A percentile compares a stretch with the other conserved stretches of the same genome.
phyloP scores from a whole-genome alignment of 768 basidiomycete genomes.

The Suillus luteus region DNA sequence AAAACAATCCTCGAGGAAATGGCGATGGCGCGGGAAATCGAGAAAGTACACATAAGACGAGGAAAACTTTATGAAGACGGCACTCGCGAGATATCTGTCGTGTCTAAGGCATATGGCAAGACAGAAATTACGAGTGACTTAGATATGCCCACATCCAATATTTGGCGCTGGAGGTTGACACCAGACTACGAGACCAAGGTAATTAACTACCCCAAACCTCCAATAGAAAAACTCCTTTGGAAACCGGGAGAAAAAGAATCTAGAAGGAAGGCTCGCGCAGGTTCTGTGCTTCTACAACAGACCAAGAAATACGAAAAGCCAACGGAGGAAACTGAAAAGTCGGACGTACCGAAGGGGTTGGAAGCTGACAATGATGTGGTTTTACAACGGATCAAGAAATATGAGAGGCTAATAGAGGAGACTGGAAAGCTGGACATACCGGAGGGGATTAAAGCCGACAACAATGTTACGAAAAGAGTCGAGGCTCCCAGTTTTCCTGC shows the following conservation, averaged over 20 bases:
- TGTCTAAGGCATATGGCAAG: constrained; percentile 8
- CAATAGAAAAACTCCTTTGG: constrained; percentile 2
- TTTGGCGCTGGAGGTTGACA: constrained; percentile 15
- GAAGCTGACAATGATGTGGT: not conserved
- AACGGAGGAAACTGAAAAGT: not conserved
- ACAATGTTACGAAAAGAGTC: not conserved
- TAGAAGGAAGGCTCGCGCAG: not conserved
- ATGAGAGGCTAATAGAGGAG: not conserved
- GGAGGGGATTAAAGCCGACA: not conserved
- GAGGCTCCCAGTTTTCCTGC: constrained; percentile 6
- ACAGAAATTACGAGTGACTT: not conserved
- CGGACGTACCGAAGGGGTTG: not conserved
- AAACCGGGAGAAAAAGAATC: constrained; percentile 6
- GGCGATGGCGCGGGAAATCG: constrained; percentile 17
- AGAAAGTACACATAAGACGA: constrained; percentile 21
- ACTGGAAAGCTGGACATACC: not conserved
- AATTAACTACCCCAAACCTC: constrained; percentile 11
- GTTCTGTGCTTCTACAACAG: not conserved
- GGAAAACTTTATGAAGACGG: constrained; percentile 16
- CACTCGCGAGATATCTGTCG: constrained; percentile 1
- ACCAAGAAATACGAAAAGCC: not conserved
- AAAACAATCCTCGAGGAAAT: constrained; percentile 26
- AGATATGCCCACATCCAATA: not conserved
- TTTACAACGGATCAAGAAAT: not conserved
- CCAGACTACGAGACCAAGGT: constrained; percentile 4